Evolutionary conservation across 2,329 filamentous ascomycete genomes (phyloP).

Genomic region (Penicillium sp.): DNA sequence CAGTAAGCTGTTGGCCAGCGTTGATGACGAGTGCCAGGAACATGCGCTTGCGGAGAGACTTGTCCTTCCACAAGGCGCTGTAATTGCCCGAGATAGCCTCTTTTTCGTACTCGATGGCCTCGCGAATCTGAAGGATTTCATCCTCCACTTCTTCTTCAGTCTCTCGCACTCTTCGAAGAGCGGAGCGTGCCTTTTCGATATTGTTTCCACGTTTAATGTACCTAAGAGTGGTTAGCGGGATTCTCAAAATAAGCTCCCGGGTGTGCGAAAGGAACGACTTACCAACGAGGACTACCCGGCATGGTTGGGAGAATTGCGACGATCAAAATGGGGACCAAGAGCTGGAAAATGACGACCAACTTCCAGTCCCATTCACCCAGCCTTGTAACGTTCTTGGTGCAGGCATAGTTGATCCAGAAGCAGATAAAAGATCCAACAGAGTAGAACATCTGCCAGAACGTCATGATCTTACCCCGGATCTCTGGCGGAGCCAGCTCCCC

Average conservation of each 20-base stretch:
- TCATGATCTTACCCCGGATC: constrained; percentile 67
- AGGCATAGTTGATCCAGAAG: constrained; percentile 65
- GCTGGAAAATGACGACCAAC: constrained; percentile 70
- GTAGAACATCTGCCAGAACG: constrained; percentile 69
- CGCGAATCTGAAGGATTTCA: constrained; percentile 63
- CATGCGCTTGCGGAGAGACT: constrained; percentile 65
- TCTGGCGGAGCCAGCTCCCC: constrained; percentile 64
- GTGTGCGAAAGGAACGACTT: constrained; percentile 1
- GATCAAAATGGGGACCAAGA: constrained; percentile 65
- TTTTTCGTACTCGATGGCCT: constrained; percentile 70
- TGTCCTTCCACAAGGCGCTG: constrained; percentile 67
- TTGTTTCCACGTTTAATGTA: constrained; percentile 59
- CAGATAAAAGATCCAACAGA: constrained; percentile 65
- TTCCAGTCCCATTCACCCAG: constrained; percentile 73
- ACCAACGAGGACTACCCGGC: constrained; percentile 67
- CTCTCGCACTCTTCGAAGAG: constrained; percentile 61
- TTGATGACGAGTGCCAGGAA: constrained; percentile 66
- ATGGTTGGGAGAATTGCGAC: constrained; percentile 62
- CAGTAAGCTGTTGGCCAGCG: constrained; percentile 68
- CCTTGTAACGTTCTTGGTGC: constrained; percentile 52
- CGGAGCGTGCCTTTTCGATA: constrained; percentile 58
- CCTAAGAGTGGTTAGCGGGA: constrained; percentile 18
- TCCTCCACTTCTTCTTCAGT: constrained; percentile 65
- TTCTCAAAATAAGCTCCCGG: neutral
- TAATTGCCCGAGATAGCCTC: constrained; percentile 65